Base-by-base conservation (phyloP, 139 green algal genomes). In the Microglena sp. region DNA sequence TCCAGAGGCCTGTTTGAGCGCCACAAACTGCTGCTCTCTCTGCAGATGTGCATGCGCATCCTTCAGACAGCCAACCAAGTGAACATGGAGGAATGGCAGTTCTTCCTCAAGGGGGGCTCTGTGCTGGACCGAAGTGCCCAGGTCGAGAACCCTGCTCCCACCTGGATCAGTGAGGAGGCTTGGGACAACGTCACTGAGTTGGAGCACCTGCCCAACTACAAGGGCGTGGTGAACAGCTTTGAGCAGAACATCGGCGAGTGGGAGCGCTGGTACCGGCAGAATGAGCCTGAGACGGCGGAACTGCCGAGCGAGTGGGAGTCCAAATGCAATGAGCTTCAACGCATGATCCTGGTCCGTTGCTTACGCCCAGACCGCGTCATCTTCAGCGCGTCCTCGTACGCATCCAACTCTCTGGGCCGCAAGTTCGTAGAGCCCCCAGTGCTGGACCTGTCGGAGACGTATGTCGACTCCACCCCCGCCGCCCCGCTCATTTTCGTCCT, bases 11-110 rank as follows among this genome's bases (percentile, higher is more conserved):
- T 94, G 56, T 94, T 94, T 70, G 87, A 92, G 77, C 71, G 72
- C 45, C 85, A 94, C 79, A 94, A 94, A 80, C 81, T 94, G 82
- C 87, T 95, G 65, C 78, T 95, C 36, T 87, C 78, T 8, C 79
- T 95, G 63, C 86, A 93, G 75, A 90, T 95, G 77, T 90, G 81
- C 62, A 76, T 87, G 31, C 72, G 80, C 24, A 89, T 95, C 55
- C 70, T 86, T 43, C 67, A 66, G 59, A 66, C 59, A 28, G 59
- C 59, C 21, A 54, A 40, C 35, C 74, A 87, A 72, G 64, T 95
- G 46, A 90, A 91, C 76, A 67, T 45, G 2, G 78, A 92, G 62
- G 87, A 92, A 74, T 94, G 82, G 80, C 74, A 89, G 69, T 91
- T 89, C 72, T 87, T 95, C 74, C 77, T 95, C 26, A 72, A 76